Percentiles rank a stretch among this genome's conserved stretches.
Conservation (phyloP, 2,329 filamentous ascomycete genomes). For the Pseudodiploospora longispora region DNA sequence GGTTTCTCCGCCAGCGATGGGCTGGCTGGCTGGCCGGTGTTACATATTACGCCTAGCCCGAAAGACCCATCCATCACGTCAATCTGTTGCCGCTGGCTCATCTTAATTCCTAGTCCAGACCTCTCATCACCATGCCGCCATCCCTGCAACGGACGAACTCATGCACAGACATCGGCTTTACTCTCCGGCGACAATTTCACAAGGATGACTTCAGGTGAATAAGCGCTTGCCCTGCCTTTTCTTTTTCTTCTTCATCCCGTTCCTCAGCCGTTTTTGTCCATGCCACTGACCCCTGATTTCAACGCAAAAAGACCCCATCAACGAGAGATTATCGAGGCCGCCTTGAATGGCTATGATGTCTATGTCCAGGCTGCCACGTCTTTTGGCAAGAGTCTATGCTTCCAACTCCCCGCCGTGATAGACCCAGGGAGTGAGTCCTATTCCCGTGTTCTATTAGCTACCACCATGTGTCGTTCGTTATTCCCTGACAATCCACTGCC, state of each 20-base stretch:
- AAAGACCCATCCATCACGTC: no score
- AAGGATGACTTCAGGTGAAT: slow-evolving; percentile 63
- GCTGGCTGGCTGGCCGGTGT: no score
- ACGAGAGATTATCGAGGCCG: slow-evolving; percentile 77
- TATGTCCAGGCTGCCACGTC: slow-evolving; percentile 87
- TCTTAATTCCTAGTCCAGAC: no score
- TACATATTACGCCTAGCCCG: no score
- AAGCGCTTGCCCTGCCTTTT: not conserved
- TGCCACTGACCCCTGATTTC: not conserved
- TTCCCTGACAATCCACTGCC: not conserved
- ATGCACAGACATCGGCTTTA: slow-evolving; percentile 63
- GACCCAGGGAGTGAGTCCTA: slow-evolving; percentile 68
- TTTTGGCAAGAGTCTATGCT: slow-evolving; percentile 91
- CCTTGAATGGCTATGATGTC: slow-evolving; percentile 77
- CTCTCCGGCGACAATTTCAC: slow-evolving; percentile 63
- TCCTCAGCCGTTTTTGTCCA: not conserved
- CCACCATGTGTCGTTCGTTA: no score
- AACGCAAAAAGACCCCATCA: slow-evolving; percentile 58
- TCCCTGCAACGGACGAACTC: slow-evolving; percentile 37
- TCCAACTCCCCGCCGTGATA: slow-evolving; percentile 82
- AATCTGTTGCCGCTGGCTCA: no score
- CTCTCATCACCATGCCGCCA: slow-evolving; percentile 26
- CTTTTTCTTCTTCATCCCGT: not conserved
- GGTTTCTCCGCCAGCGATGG: no score
- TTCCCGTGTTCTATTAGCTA: slow-evolving; percentile 7